Evolutionary conservation across 2,329 filamentous ascomycete species (phyloP).

Genomic region (Elsinoe fawcettii): DNA sequence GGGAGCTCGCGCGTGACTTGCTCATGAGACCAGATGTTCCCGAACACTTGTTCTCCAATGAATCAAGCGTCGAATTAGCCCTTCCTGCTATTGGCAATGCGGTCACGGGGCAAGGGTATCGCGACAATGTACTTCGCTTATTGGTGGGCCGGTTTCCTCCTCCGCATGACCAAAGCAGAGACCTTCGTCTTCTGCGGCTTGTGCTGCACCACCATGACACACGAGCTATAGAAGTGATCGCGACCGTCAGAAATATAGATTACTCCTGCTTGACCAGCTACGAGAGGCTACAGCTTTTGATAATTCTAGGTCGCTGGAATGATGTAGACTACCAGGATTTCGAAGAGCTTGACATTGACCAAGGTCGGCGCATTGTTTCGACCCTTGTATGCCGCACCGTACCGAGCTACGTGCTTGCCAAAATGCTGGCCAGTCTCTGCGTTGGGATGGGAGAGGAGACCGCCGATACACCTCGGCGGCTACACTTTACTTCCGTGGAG

Average conservation of each 20-base stretch:
- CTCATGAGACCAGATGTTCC: too few relatives aligned
- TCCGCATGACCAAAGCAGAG: too few relatives aligned
- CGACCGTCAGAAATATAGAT: neutral
- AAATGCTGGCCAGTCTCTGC: neutral
- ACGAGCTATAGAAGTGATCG: neutral
- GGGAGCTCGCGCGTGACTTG: too few relatives aligned
- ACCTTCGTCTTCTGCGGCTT: neutral
- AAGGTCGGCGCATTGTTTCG: neutral
- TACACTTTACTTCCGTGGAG: too few relatives aligned
- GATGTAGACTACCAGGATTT: neutral
- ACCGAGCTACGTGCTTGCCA: neutral
- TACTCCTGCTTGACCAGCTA: neutral
- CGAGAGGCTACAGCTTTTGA: neutral
- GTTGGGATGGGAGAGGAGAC: neutral
- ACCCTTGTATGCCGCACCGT: neutral
- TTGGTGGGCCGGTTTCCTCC: too few relatives aligned
- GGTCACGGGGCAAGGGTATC: too few relatives aligned
- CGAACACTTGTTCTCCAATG: too few relatives aligned
- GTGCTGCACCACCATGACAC: neutral
- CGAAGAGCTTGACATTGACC: neutral
- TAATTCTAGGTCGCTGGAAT: neutral
- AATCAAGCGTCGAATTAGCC: too few relatives aligned
- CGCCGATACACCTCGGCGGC: too few relatives aligned
- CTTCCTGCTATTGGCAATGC: too few relatives aligned
- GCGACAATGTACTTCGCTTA: too few relatives aligned